Evolutionary conservation across 331 rosid species (phyloP), one percentile per base, ranked within the genome.

Genomic region (Malus hybrid): DNA sequence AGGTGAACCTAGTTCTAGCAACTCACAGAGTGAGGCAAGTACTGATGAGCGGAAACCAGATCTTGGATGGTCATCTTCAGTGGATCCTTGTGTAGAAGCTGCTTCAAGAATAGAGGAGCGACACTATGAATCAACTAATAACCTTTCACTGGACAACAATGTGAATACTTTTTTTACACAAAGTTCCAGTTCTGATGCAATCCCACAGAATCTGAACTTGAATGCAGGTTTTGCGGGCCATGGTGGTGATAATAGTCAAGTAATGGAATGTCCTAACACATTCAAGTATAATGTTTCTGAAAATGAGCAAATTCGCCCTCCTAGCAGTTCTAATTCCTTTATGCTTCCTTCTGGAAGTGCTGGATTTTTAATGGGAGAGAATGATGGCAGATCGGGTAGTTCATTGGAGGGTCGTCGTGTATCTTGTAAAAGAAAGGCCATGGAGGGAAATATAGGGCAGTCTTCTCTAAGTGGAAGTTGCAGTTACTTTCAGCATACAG

Each of bases 1-100:
- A 63, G 96, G 96, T 46, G 96, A 87, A 76, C 89, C 99, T 67
- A 90, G 99, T 79, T 92, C 97, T 69, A 80, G 96, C 73, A 85
- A 77, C 74, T n/a, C 87, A 36, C 95, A 81, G 63, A 78, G 59
- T 34, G 92, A 81, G 72, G 79, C 71, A 44, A 74, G 68, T 76
- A 75, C 62, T 78, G 85, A 79, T 44, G 93, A 89, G 85, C 89
- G 76, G 73, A 88, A 89, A 84, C 80, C 89, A 56, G 99, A 90
- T 65, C 78, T 83, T 74, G 96, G 89, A 69, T 86, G 92, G 90
- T 79, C 90, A 7, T 75, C 96, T 69, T 86, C 97, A 29, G 33
- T 71, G 57, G 79, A 82, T 83, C 74, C 84, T 60, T 75, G 83
- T 85, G 85, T 85, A 65, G 79, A 75, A 28, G 72, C 79, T 34